Percentiles rank a stretch among this genome's conserved stretches.
Evolutionary conservation across 192 early-diverging fungal genomes (phyloP).

Genomic region (Coemansia furcata): DNA sequence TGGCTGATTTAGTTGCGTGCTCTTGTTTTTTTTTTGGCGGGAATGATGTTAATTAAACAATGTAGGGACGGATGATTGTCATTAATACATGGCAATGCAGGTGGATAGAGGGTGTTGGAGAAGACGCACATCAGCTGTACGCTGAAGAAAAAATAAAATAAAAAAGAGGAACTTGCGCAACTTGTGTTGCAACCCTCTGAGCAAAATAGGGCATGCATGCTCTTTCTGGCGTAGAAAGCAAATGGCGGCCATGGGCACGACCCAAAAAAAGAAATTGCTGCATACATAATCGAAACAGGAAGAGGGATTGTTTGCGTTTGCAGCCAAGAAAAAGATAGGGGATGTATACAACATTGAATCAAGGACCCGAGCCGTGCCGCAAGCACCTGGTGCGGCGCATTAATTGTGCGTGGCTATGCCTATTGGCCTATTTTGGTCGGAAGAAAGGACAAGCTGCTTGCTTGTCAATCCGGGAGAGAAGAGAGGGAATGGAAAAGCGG

Average conservation of each 20-base stretch:
- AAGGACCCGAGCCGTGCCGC: slow-evolving; percentile 8
- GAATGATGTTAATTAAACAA: background rate
- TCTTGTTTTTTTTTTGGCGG: background rate
- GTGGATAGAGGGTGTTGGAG: slow-evolving; percentile 10
- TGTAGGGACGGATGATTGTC: background rate
- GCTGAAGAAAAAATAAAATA: background rate
- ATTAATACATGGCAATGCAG: slow-evolving; percentile 11
- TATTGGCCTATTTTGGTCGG: slow-evolving; percentile 9
- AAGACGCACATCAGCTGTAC: slow-evolving; percentile 1
- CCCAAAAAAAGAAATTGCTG: slow-evolving; percentile 1
- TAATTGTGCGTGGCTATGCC: slow-evolving; percentile 6
- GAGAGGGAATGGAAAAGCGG: background rate
- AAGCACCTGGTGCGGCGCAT: slow-evolving; percentile 4
- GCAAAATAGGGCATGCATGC: slow-evolving; percentile 1
- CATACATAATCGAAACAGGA: slow-evolving; percentile 9
- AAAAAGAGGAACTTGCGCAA: background rate
- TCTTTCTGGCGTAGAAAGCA: background rate
- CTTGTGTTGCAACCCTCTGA: background rate
- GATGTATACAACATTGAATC: background rate
- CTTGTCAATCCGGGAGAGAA: background rate
- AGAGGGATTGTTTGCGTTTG: slow-evolving; percentile 1
- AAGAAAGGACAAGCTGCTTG: background rate
- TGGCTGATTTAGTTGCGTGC: slow-evolving; percentile 2
- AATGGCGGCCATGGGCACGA: background rate
- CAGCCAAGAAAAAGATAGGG: background rate